Percentiles rank a stretch among this genome's conserved stretches.
phyloP scores from a whole-genome alignment of 768 basidiomycete genomes.

The Boletus pseudopeckii region DNA sequence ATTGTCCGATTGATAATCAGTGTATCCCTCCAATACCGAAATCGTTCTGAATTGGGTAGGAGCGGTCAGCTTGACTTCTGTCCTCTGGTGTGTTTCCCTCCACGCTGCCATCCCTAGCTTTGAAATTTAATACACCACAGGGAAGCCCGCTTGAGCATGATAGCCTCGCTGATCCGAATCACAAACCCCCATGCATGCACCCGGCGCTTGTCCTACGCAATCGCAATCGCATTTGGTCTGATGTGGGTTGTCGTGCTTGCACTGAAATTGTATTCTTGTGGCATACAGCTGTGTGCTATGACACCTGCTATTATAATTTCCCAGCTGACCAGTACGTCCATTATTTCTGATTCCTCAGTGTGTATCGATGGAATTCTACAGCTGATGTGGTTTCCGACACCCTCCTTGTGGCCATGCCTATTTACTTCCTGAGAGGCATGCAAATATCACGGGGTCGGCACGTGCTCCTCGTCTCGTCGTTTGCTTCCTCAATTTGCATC shows the following conservation, averaged over 20 bases:
- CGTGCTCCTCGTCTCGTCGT: slow-evolving; percentile 17
- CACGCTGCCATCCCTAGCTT: background rate
- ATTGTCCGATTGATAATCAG: background rate
- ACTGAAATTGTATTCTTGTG: slow-evolving; percentile 6
- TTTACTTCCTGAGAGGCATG: slow-evolving; percentile 11
- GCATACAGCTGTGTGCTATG: background rate
- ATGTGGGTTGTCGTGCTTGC: slow-evolving; percentile 13
- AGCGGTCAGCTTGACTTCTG: slow-evolving; percentile 1
- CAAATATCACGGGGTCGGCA: slow-evolving; percentile 12
- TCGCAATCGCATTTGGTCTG: slow-evolving; percentile 8
- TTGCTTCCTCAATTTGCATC: slow-evolving; percentile 23
- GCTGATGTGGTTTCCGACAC: slow-evolving; percentile 20
- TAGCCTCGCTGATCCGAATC: slow-evolving; percentile 8
- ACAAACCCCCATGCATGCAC: background rate
- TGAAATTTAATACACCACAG: background rate
- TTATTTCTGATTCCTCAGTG: background rate
- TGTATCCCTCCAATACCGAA: background rate
- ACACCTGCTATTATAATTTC: slow-evolving; percentile 1
- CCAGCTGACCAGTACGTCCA: slow-evolving; percentile 15
- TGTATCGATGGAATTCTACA: background rate
- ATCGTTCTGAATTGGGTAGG: slow-evolving; percentile 4
- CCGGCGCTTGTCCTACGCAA: background rate
- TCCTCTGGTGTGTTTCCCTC: slow-evolving; percentile 9
- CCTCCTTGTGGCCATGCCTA: slow-evolving; percentile 13
- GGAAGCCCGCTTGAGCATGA: slow-evolving; percentile 20